Percentiles rank a stretch among this genome's conserved stretches.
These are phyloP conservation scores for Neocatenulostroma microsporum DNA, from an alignment of 2,329 filamentous ascomycete species.

Conservation along the genomic window DNA sequence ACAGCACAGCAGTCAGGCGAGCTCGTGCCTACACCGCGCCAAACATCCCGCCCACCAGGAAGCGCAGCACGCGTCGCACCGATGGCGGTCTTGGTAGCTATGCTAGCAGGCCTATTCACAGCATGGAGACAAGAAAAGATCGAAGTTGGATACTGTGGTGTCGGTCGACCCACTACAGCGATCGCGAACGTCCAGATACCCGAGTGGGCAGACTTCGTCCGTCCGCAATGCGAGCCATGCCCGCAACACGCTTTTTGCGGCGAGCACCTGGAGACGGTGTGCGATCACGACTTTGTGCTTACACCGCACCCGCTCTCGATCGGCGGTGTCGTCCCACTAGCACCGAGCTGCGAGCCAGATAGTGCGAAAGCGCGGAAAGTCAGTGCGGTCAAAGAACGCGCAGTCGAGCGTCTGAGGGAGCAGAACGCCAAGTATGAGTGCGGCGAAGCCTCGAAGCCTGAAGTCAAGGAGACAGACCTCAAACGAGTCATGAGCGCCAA, in stretches of 20 bases:
- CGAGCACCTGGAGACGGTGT: constrained; percentile 65
- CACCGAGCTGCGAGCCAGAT: constrained; percentile 90
- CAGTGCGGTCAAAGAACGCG: constrained; percentile 78
- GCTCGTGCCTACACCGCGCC: constrained; percentile 36
- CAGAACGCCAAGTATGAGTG: constrained; percentile 87
- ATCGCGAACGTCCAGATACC: constrained; percentile 60
- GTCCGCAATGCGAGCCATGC: constrained; percentile 83
- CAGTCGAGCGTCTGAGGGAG: constrained; percentile 76
- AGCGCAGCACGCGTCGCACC: constrained; percentile 56
- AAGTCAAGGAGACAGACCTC: constrained; percentile 61
- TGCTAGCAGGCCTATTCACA: constrained; percentile 63
- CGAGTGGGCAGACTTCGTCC: constrained; percentile 59
- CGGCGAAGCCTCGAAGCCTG: constrained; percentile 61
- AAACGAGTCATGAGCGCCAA: constrained; percentile 69
- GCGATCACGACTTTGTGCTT: constrained; percentile 80
- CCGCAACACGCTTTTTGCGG: constrained; percentile 87
- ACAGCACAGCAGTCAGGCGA: constrained; percentile 49
- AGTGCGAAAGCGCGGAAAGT: constrained; percentile 84
- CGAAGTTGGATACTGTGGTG: constrained; percentile 89
- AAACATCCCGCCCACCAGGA: constrained; percentile 37
- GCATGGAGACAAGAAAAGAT: constrained; percentile 95
- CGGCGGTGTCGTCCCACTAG: constrained; percentile 70
- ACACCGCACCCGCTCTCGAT: constrained; percentile 77
- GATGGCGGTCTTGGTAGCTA: constrained; percentile 60
- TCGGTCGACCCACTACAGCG: constrained; percentile 56